A percentile compares a stretch with the other conserved stretches of the same genome.
Evolutionary conservation across 2,329 filamentous ascomycete genomes (phyloP).

Genomic region (Fusarium begoniae): DNA sequence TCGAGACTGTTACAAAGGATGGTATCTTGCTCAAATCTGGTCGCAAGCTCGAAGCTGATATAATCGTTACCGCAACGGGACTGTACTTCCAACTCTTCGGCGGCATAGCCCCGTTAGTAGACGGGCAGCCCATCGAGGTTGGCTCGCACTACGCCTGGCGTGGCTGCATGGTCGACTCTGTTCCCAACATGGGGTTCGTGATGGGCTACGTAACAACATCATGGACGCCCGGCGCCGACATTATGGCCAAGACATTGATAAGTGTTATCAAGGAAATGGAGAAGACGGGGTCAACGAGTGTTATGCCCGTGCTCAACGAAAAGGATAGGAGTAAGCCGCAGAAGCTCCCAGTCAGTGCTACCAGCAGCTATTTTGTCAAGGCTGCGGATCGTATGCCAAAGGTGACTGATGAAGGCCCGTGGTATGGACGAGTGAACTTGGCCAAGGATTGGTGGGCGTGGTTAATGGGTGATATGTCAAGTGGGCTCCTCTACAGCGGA

Average conservation of each 20-base stretch:
- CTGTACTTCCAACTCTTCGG: slow-evolving; percentile 68
- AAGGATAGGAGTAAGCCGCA: slow-evolving; percentile 38
- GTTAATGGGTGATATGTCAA: slow-evolving; percentile 45
- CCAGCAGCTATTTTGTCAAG: slow-evolving; percentile 49
- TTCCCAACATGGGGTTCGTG: slow-evolving; percentile 70
- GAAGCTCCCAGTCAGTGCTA: slow-evolving; percentile 41
- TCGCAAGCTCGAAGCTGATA: slow-evolving; percentile 65
- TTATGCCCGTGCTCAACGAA: slow-evolving; percentile 54
- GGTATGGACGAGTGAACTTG: slow-evolving; percentile 49
- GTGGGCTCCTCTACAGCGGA: slow-evolving; percentile 45
- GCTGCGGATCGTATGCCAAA: slow-evolving; percentile 50
- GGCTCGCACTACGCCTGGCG: slow-evolving; percentile 68
- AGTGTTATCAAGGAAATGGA: slow-evolving; percentile 64
- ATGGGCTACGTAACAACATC: slow-evolving; percentile 72
- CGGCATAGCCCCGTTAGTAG: slow-evolving; percentile 61
- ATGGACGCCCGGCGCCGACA: slow-evolving; percentile 74
- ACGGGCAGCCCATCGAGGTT: slow-evolving; percentile 60
- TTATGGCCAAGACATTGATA: slow-evolving; percentile 55
- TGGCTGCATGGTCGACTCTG: slow-evolving; percentile 70
- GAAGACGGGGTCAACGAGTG: slow-evolving; percentile 53
- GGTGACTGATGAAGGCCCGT: slow-evolving; percentile 46
- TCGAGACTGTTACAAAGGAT: slow-evolving; percentile 59
- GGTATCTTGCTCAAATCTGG: slow-evolving; percentile 60
- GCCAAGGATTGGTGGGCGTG: slow-evolving; percentile 44
- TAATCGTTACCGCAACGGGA: slow-evolving; percentile 76